Conservation (phyloP, 805 yeast species). For the Jamesozyma gamospora region DNA sequence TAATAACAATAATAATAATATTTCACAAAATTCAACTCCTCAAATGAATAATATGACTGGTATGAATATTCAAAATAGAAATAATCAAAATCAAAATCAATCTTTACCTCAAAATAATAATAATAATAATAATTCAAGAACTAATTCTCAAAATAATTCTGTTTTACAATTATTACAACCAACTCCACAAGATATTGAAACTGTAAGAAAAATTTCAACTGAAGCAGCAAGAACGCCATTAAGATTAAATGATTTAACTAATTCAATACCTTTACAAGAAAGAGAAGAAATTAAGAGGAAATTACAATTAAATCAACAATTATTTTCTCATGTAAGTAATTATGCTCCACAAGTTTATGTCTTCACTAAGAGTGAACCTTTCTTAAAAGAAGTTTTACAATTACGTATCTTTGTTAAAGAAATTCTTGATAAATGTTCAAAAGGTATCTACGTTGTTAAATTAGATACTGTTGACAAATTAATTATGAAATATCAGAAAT, state of each 20-base stretch:
- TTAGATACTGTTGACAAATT: conserved; percentile 63
- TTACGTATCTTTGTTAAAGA: conserved; percentile 71
- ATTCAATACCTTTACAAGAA: conserved; percentile 50
- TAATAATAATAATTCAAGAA: conserved; percentile 5
- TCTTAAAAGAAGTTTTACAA: conserved; percentile 66
- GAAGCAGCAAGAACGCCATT: conserved; percentile 63
- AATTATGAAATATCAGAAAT: conserved; percentile 61
- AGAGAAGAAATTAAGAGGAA: conserved; percentile 50
- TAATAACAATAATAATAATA: background rate
- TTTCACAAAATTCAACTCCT: background rate
- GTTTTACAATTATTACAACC: conserved; percentile 27
- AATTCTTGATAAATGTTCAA: conserved; percentile 58
- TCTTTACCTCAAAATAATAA: conserved; percentile 6
- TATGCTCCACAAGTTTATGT: conserved; percentile 70
- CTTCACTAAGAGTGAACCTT: conserved; percentile 63
- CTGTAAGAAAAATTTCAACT: conserved; percentile 51
- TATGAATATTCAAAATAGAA: background rate
- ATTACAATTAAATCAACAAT: conserved; percentile 38
- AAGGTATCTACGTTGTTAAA: conserved; percentile 59
- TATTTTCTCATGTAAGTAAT: conserved; percentile 61
- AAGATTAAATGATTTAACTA: conserved; percentile 56
- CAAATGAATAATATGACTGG: conserved; percentile 1
- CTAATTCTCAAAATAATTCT: conserved; percentile 11
- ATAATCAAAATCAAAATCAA: conserved; percentile 4
- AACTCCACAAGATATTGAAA: conserved; percentile 54